A percentile compares a stretch with the other conserved stretches of the same genome.
Evolutionary conservation across 306 rosid species (phyloP).

Genomic region (Lithocarpus polystachyus): DNA sequence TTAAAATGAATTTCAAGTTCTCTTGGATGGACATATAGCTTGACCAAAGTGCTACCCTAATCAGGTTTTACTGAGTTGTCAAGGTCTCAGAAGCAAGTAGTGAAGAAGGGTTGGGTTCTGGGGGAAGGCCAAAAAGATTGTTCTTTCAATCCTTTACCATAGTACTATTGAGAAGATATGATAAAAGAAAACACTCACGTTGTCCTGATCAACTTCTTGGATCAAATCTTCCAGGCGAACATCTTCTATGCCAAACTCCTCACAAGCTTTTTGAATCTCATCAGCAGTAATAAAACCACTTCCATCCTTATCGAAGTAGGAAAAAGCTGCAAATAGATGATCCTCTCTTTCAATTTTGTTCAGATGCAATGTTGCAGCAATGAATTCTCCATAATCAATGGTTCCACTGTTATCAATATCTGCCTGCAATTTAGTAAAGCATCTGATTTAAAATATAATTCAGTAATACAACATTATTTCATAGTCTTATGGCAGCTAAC

Average conservation of each 20-base stretch:
- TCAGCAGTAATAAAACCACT: conserved; percentile 93
- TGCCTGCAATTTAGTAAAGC: conserved; percentile 53
- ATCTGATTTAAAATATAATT: too few relatives aligned
- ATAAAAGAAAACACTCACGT: conserved; percentile 50
- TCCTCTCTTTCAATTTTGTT: conserved; percentile 95
- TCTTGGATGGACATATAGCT: background rate
- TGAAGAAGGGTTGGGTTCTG: background rate
- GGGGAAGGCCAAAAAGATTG: background rate
- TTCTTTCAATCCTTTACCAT: background rate
- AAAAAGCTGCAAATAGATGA: conserved; percentile 87
- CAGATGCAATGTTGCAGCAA: conserved; percentile 88
- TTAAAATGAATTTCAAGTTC: background rate
- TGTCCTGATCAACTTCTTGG: conserved; percentile 82
- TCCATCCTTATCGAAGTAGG: conserved; percentile 93
- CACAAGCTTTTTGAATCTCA: conserved; percentile 95
- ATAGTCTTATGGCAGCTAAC: background rate
- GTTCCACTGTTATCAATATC: conserved; percentile 95
- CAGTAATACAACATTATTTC: too few relatives aligned
- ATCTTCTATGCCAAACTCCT: conserved; percentile 87
- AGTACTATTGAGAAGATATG: background rate
- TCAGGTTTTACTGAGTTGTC: background rate
- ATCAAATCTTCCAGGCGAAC: conserved; percentile 81
- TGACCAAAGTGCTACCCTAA: background rate
- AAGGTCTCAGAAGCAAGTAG: background rate
- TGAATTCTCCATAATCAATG: conserved; percentile 85